Evolutionary conservation across 2,329 filamentous ascomycete genomes (phyloP).

Genomic region (Pseudogymnoascus sp.): DNA sequence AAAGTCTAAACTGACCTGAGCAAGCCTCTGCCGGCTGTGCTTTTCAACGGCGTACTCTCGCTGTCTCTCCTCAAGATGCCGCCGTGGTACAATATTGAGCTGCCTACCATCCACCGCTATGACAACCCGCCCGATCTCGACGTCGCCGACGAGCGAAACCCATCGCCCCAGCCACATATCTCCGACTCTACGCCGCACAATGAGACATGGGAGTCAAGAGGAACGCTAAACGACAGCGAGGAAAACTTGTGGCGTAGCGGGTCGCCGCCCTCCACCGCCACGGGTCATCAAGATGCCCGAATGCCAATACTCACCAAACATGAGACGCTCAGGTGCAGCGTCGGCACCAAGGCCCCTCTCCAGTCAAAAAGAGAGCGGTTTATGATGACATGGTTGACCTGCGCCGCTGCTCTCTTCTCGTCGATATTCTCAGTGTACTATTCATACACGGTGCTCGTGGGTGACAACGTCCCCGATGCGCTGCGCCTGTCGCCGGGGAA

Average conservation of each 20-base stretch:
- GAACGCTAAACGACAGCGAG: not conserved
- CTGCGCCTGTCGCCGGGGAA: not conserved
- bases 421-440: constrained; percentile 1
- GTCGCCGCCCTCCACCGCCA: not conserved
- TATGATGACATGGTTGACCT: not conserved
- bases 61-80: not conserved
- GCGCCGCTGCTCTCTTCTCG: not conserved
- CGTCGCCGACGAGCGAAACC: constrained; percentile 2
- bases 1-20: not conserved
- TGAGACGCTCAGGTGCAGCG: not conserved
- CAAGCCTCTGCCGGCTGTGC: not conserved
- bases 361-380: not conserved
- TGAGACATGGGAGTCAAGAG: not conserved
- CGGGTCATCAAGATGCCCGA: constrained; percentile 4
- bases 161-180: not conserved
- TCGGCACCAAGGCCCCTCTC: not conserved
- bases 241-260: not conserved
- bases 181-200: not conserved
- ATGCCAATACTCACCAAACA: constrained; percentile 1
- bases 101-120: not conserved
- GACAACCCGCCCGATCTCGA: constrained; percentile 7
- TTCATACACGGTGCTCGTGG: constrained; percentile 5
- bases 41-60: not conserved
- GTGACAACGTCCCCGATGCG: not conserved
- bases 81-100: not conserved